phyloP scores from a whole-genome alignment of 2,329 filamentous ascomycete genomes.

The Phaeomoniella chlamydospora region DNA sequence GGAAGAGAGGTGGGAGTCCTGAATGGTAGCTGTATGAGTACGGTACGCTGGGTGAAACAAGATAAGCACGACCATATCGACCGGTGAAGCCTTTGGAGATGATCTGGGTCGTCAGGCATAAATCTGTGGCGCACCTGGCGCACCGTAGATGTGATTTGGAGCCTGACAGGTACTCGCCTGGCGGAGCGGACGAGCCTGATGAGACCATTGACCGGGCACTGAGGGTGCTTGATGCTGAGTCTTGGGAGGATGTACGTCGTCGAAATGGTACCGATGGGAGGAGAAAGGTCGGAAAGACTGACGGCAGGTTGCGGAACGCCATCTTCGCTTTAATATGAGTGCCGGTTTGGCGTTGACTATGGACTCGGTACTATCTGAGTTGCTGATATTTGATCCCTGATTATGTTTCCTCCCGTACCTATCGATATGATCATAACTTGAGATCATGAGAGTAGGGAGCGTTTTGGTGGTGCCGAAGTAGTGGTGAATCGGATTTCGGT shows the following conservation, averaged over 20 bases:
- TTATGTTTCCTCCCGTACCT: too few relatives aligned
- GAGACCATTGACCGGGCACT: conserved; percentile 12
- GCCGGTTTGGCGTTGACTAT: too few relatives aligned
- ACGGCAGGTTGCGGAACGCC: conserved; percentile 6
- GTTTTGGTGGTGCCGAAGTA: too few relatives aligned
- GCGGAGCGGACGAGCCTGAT: conserved; percentile 5
- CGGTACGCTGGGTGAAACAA: conserved; percentile 34
- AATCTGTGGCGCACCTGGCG: conserved; percentile 42
- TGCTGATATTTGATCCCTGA: too few relatives aligned
- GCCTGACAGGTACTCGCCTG: conserved; percentile 24
- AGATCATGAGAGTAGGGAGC: too few relatives aligned
- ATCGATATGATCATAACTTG: too few relatives aligned
- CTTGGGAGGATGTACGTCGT: conserved; percentile 22
- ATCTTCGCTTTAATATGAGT: too few relatives aligned
- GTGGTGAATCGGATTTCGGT: too few relatives aligned
- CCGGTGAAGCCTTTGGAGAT: conserved; percentile 53
- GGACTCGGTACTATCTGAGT: too few relatives aligned
- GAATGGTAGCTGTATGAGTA: conserved; percentile 12
- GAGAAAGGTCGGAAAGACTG: conserved; percentile 36
- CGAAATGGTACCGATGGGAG: conserved; percentile 34
- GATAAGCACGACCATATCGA: conserved; percentile 49
- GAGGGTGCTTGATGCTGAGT: conserved; percentile 19
- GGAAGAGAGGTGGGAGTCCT: conserved; percentile 9
- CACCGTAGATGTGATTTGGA: conserved; percentile 43
- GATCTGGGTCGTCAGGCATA: conserved; percentile 44